Evolutionary conservation across 345 rosid species (phyloP).

Genomic region (Mallotus nudiflorus): DNA sequence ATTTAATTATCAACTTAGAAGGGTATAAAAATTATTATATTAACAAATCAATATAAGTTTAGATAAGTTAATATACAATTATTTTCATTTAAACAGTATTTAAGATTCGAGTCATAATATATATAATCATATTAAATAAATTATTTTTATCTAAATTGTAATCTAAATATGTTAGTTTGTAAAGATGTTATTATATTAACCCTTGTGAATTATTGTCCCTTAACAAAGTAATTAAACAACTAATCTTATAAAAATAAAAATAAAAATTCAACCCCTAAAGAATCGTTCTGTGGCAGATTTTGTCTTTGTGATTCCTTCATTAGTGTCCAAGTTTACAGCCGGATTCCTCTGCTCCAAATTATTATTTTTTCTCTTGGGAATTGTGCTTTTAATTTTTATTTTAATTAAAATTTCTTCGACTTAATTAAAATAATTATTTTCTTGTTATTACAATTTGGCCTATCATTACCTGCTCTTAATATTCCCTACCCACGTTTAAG

Average conservation of each 20-base stretch:
- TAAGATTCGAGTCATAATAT: too few relatives aligned
- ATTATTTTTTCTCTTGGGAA: constrained; percentile 29
- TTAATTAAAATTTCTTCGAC: neutral
- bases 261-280: constrained; percentile 25
- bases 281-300: constrained; percentile 46
- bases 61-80: too few relatives aligned
- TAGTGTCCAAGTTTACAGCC: constrained; percentile 54
- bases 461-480: constrained; percentile 37
- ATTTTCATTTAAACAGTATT: too few relatives aligned
- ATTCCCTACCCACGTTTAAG: constrained; percentile 58
- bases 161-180: too few relatives aligned
- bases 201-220: neutral
- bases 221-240: neutral
- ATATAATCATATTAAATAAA: too few relatives aligned
- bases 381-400: constrained; percentile 17
- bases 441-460: constrained; percentile 25
- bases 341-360: constrained; percentile 40
- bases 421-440: constrained; percentile 18
- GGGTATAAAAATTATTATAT: too few relatives aligned
- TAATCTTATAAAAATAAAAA: neutral
- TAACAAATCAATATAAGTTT: too few relatives aligned
- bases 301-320: constrained; percentile 40
- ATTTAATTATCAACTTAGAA: too few relatives aligned
- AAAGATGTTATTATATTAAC: too few relatives aligned
- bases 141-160: too few relatives aligned